Evolutionary conservation across 192 early-diverging fungal species (phyloP).

Genomic region (Coemansia erecta): DNA sequence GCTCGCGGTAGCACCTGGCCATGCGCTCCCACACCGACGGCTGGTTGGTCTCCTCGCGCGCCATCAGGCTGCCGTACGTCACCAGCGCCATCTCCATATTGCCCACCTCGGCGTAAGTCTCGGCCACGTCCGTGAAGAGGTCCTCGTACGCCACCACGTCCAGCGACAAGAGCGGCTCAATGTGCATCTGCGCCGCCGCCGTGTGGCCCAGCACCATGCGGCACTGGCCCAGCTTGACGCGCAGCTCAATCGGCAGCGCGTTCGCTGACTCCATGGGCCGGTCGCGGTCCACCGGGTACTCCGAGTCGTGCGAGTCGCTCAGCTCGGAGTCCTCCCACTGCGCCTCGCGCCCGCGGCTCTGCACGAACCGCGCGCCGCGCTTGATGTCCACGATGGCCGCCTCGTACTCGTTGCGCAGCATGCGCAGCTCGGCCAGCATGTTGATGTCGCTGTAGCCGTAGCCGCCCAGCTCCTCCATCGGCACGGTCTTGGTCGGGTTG

Average conservation of each 20-base stretch:
- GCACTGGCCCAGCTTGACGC: constrained; percentile 80
- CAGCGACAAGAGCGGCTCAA: constrained; percentile 38
- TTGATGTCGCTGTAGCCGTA: constrained; percentile 78
- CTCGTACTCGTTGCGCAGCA: constrained; percentile 75
- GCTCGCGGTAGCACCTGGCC: constrained; percentile 60
- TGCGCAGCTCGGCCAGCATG: constrained; percentile 83
- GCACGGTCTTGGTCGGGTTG: constrained; percentile 32
- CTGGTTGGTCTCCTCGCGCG: constrained; percentile 17
- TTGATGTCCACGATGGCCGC: constrained; percentile 69
- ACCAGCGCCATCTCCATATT: constrained; percentile 20
- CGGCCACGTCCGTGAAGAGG: constrained; percentile 35
- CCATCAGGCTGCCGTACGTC: constrained; percentile 22
- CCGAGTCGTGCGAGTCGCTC: constrained; percentile 56
- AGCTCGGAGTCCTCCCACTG: constrained; percentile 59
- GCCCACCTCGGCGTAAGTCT: constrained; percentile 20
- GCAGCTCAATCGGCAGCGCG: constrained; percentile 78
- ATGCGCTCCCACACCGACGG: constrained; percentile 57
- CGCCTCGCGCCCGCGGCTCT: constrained; percentile 62
- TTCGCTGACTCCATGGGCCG: constrained; percentile 20
- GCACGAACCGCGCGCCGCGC: constrained; percentile 65
- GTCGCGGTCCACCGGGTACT: constrained; percentile 55
- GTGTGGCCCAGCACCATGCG: constrained; percentile 67
- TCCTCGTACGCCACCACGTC: constrained; percentile 29
- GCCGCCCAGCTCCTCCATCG: constrained; percentile 56
- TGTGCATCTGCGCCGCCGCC: constrained; percentile 60